A percentile compares a stretch with the other conserved stretches of the same genome.
These are phyloP conservation scores for Vittaforma corneae DNA, from an alignment of 371 early-diverging fungal species.

Conservation along the genomic window DNA sequence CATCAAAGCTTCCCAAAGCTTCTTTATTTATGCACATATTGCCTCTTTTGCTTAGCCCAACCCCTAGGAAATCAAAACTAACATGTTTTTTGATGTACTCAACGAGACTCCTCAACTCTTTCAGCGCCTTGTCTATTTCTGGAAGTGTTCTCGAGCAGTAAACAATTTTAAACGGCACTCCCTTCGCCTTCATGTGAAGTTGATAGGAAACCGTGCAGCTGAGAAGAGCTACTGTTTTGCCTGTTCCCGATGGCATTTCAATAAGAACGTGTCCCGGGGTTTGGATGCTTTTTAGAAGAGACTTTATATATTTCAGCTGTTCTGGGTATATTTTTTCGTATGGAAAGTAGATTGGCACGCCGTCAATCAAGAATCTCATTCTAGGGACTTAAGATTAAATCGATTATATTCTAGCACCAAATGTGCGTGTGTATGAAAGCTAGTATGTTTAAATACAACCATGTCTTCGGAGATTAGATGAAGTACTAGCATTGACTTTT, in stretches of 20 bases:
- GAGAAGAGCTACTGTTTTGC: constrained; percentile 89
- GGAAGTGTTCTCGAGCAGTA: constrained; percentile 92
- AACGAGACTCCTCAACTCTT: constrained; percentile 80
- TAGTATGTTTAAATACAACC: too few species aligned
- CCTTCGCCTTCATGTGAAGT: constrained; percentile 41
- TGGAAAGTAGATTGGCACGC: constrained; percentile 85
- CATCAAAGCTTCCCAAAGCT: constrained; percentile 56
- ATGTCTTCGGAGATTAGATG: too few species aligned
- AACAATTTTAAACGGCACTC: constrained; percentile 65
- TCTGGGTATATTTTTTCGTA: constrained; percentile 98
- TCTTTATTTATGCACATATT: constrained; percentile 84
- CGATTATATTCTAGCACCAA: background rate
- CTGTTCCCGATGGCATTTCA: constrained; percentile 99
- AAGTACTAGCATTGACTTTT: too few species aligned
- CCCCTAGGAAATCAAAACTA: constrained; percentile 71
- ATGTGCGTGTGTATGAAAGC: background rate
- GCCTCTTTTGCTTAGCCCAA: constrained; percentile 82
- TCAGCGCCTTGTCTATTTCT: constrained; percentile 93
- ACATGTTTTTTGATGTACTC: constrained; percentile 63
- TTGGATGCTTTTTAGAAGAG: constrained; percentile 78
- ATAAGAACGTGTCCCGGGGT: constrained; percentile 81
- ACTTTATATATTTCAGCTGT: constrained; percentile 92
- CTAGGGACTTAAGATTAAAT: background rate
- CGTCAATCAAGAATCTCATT: constrained; percentile 65
- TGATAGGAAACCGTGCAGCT: constrained; percentile 85